Evolutionary conservation across 495 filamentous ascomycete species (phyloP).

Genomic region (Stereocaulon alpinum): DNA sequence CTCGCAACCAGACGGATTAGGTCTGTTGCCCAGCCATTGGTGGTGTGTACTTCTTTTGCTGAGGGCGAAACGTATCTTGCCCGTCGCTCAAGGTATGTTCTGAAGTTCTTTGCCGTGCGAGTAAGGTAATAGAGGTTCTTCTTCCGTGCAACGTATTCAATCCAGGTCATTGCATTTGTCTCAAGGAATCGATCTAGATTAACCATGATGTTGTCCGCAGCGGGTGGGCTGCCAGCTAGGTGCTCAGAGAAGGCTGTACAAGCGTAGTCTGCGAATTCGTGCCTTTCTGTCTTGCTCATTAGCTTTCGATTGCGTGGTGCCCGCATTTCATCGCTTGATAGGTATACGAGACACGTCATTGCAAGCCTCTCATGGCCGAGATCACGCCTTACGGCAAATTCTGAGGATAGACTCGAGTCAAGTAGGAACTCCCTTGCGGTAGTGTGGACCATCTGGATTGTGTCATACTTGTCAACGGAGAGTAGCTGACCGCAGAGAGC

Average conservation of each 20-base stretch:
- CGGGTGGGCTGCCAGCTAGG: slow-evolving; percentile 13
- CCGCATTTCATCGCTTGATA: slow-evolving; percentile 25
- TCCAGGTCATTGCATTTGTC: slow-evolving; percentile 30
- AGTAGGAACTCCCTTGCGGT: slow-evolving; percentile 28
- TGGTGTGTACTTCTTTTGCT: slow-evolving; percentile 11
- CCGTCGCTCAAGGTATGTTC: slow-evolving; percentile 22
- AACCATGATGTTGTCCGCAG: slow-evolving; percentile 3
- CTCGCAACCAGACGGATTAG: slow-evolving; percentile 24
- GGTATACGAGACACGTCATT: slow-evolving; percentile 24
- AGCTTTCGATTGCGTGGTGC: slow-evolving; percentile 16
- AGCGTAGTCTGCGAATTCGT: slow-evolving; percentile 25
- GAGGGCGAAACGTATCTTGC: slow-evolving; percentile 21
- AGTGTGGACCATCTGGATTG: slow-evolving; percentile 27
- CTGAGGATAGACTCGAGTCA: slow-evolving; percentile 17
- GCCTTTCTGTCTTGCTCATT: background rate
- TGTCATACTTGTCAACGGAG: slow-evolving; percentile 21
- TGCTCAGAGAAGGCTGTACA: slow-evolving; percentile 28
- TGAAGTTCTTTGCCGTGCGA: slow-evolving; percentile 26
- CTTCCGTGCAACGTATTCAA: slow-evolving; percentile 27
- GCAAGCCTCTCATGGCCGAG: slow-evolving; percentile 24
- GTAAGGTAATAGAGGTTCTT: slow-evolving; percentile 24
- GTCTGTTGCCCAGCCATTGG: slow-evolving; percentile 27
- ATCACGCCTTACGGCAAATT: slow-evolving; percentile 25
- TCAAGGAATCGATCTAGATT: slow-evolving; percentile 26
- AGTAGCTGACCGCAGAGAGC: slow-evolving; percentile 28